Conservation (phyloP, 179 eudicot species). For the Beta corolliflora region DNA sequence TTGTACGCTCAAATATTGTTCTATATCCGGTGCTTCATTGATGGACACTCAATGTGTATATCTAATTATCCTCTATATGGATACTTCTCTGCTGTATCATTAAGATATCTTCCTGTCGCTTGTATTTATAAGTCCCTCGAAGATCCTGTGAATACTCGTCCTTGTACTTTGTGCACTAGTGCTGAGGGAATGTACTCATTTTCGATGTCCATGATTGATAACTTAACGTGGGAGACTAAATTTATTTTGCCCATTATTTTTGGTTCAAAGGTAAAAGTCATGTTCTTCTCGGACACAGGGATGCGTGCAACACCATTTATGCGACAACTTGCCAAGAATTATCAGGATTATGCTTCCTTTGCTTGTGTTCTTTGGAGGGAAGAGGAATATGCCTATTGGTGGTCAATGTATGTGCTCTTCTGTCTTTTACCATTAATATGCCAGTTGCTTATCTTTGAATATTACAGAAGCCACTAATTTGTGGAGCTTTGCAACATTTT, state of each 20-base stretch:
- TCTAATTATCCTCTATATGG: background rate
- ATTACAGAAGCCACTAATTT: background rate
- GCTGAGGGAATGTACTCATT: background rate
- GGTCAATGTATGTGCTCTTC: slow-evolving; percentile 55
- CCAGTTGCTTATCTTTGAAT: slow-evolving; percentile 1
- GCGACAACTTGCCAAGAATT: slow-evolving; percentile 69
- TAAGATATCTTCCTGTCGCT: background rate
- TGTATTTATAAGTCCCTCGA: background rate
- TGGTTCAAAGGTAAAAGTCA: slow-evolving; percentile 67
- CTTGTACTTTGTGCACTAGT: background rate
- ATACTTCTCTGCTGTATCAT: background rate
- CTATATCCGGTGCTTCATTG: background rate
- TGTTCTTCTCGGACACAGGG: slow-evolving; percentile 87
- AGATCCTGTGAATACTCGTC: background rate
- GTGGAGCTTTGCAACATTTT: slow-evolving; percentile 1
- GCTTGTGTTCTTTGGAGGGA: slow-evolving; percentile 84
- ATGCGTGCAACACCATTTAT: slow-evolving; percentile 90
- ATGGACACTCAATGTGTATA: background rate
- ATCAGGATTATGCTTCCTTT: slow-evolving; percentile 80
- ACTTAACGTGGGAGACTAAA: background rate
- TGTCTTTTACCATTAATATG: slow-evolving; percentile 13
- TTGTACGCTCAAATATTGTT: background rate
- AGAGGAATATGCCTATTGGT: slow-evolving; percentile 77
- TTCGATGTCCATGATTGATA: background rate
- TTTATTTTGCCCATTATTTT: slow-evolving; percentile 14